Conservation (phyloP, 2,329 filamentous ascomycete genomes). For the Aspergillus sp. region DNA sequence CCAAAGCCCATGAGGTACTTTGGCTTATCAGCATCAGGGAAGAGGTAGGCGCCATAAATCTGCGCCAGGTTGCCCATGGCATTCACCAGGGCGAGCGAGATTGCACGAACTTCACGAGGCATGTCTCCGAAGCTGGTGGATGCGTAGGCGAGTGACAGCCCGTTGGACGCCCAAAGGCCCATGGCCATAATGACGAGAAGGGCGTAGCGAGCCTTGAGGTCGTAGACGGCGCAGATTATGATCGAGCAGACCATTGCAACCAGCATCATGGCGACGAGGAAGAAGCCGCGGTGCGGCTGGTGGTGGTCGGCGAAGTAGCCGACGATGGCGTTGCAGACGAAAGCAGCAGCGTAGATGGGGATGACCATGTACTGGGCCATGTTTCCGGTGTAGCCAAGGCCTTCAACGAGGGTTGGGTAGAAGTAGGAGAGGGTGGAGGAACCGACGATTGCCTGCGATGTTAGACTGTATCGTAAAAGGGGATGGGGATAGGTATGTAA, state of each 20-base stretch:
- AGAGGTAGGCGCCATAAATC: constrained; percentile 56
- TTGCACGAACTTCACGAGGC: constrained; percentile 51
- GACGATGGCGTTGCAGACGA: constrained; percentile 49
- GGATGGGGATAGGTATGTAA: background rate
- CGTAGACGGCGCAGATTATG: constrained; percentile 48
- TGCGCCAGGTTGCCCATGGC: constrained; percentile 56
- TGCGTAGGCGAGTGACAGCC: constrained; percentile 52
- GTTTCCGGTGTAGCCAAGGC: constrained; percentile 22
- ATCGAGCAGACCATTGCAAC: constrained; percentile 41
- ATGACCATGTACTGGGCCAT: constrained; percentile 30
- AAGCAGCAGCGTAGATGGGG: constrained; percentile 56
- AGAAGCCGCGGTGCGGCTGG: constrained; percentile 47
- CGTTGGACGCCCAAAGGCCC: constrained; percentile 56
- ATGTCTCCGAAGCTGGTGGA: constrained; percentile 54
- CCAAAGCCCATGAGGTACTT: constrained; percentile 51
- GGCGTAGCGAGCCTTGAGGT: constrained; percentile 55
- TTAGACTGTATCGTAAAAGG: background rate
- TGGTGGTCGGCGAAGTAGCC: constrained; percentile 51
- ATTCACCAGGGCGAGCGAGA: constrained; percentile 56
- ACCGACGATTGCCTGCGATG: constrained; percentile 35
- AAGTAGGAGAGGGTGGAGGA: constrained; percentile 34
- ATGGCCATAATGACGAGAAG: constrained; percentile 58
- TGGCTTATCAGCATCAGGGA: constrained; percentile 50
- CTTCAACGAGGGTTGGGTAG: constrained; percentile 30
- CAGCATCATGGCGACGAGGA: constrained; percentile 52